Evolutionary conservation across 768 basidiomycete species (phyloP).

Genomic region (Paxillus rubicundulus): DNA sequence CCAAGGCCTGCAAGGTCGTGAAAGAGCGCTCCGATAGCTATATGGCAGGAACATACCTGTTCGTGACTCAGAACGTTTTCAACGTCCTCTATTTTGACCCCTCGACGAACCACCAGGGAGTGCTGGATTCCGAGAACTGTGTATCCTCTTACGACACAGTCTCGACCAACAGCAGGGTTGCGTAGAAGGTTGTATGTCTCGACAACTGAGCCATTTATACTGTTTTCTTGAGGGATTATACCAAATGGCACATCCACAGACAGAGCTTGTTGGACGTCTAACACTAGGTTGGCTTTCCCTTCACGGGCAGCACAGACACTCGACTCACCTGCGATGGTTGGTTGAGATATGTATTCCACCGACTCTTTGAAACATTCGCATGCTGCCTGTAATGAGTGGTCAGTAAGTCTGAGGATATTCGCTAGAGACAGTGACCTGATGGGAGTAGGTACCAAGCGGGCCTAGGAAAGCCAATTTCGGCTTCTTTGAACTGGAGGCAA

Average conservation of each 20-base stretch:
- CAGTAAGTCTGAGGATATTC: conserved; percentile 19
- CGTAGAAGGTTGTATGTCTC: conserved; percentile 74
- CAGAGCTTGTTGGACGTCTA: conserved; percentile 61
- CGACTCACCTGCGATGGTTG: conserved; percentile 41
- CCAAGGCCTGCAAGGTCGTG: conserved; percentile 54
- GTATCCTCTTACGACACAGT: conserved; percentile 58
- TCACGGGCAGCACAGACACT: neutral
- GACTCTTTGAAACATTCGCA: conserved; percentile 43
- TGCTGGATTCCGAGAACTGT: conserved; percentile 62
- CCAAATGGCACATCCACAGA: conserved; percentile 45
- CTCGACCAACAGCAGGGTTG: conserved; percentile 32
- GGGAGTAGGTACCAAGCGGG: conserved; percentile 70
- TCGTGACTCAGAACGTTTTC: conserved; percentile 72
- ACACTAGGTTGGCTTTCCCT: neutral
- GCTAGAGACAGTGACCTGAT: conserved; percentile 43
- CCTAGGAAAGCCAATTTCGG: conserved; percentile 55
- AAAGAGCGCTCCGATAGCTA: neutral
- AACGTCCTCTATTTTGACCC: conserved; percentile 54
- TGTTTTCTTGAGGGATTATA: conserved; percentile 81
- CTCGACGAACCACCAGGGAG: conserved; percentile 61
- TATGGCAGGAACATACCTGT: conserved; percentile 48
- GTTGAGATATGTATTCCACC: conserved; percentile 42
- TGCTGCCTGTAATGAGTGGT: conserved; percentile 39
- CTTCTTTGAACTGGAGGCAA: conserved; percentile 8
- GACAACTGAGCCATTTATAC: conserved; percentile 66